phyloP scores from a whole-genome alignment of 2,329 filamentous ascomycete genomes.

The Xylariaceae sp. region DNA sequence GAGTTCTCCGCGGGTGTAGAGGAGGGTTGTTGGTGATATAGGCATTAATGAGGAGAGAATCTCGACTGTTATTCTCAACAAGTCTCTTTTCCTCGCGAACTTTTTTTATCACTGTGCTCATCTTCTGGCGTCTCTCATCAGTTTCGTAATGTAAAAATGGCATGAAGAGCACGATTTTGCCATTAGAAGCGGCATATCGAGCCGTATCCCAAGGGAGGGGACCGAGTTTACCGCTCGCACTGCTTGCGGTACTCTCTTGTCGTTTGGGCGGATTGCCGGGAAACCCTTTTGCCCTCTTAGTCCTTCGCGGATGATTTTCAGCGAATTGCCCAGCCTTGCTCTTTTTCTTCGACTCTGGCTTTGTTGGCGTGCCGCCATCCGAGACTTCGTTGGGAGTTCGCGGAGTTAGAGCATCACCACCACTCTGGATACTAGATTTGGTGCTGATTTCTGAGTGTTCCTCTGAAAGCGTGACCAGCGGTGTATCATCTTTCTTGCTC shows the following conservation, averaged over 20 bases:
- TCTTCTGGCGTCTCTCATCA: slow-evolving; percentile 48
- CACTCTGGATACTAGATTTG: slow-evolving; percentile 17
- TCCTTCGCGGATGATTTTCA: slow-evolving; percentile 34
- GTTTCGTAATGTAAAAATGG: slow-evolving; percentile 65
- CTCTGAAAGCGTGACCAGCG: slow-evolving; percentile 27
- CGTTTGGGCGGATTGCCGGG: slow-evolving; percentile 35
- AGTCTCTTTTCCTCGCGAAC: slow-evolving; percentile 31
- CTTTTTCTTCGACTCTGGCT: slow-evolving; percentile 33
- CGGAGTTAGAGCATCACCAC: slow-evolving; percentile 11
- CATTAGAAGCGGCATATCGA: slow-evolving; percentile 28
- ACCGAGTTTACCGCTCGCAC: slow-evolving; percentile 16
- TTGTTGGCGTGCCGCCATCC: slow-evolving; percentile 21
- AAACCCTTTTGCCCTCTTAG: slow-evolving; percentile 31
- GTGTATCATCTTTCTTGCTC: slow-evolving; percentile 31
- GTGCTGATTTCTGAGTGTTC: slow-evolving; percentile 24
- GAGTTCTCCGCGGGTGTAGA: slow-evolving; percentile 57
- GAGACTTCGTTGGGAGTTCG: slow-evolving; percentile 20
- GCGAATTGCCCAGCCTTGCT: slow-evolving; percentile 34
- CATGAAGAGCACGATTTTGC: slow-evolving; percentile 45
- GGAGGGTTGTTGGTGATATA: slow-evolving; percentile 44
- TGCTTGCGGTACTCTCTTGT: slow-evolving; percentile 26
- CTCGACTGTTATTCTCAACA: slow-evolving; percentile 28
- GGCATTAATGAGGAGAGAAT: slow-evolving; percentile 45
- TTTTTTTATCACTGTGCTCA: slow-evolving; percentile 49
- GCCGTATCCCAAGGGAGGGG: slow-evolving; percentile 29